phyloP scores from a whole-genome alignment of 2,329 filamentous ascomycete genomes.

The Penicillium italicum region DNA sequence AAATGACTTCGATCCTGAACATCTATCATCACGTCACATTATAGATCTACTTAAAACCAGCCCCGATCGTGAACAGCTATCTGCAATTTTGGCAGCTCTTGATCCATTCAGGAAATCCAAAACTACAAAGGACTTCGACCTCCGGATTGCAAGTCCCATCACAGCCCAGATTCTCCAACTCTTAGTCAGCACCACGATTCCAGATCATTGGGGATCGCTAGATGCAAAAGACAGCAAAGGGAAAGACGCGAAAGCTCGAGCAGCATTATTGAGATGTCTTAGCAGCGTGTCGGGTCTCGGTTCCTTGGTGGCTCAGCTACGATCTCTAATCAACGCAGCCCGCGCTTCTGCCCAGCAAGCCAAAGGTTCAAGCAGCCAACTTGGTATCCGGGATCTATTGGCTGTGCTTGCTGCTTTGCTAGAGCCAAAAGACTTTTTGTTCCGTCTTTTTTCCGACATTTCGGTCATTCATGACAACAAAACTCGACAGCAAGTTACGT shows the following conservation, averaged over 20 bases:
- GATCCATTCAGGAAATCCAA: constrained; percentile 31
- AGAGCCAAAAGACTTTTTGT: constrained; percentile 42
- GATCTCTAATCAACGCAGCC: constrained; percentile 50
- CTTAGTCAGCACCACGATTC: constrained; percentile 69
- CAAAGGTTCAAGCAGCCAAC: constrained; percentile 34
- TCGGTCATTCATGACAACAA: constrained; percentile 37
- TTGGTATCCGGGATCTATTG: constrained; percentile 35
- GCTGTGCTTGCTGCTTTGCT: constrained; percentile 42
- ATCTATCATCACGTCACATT: constrained; percentile 31
- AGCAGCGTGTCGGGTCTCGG: constrained; percentile 73
- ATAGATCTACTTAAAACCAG: constrained; percentile 41
- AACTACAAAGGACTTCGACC: constrained; percentile 46
- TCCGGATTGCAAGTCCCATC: constrained; percentile 62
- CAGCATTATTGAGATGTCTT: constrained; percentile 61
- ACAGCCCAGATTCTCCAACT: constrained; percentile 71
- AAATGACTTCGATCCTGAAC: constrained; percentile 13
- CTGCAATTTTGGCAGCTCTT: constrained; percentile 31
- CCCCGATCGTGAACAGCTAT: constrained; percentile 36
- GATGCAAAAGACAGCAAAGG: constrained; percentile 26
- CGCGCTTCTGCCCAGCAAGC: constrained; percentile 25
- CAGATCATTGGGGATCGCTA: constrained; percentile 75
- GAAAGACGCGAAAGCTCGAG: constrained; percentile 18
- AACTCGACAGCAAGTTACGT: constrained; percentile 52
- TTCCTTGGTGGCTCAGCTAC: constrained; percentile 68
- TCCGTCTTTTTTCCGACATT: constrained; percentile 47